phyloP scores from a whole-genome alignment of 345 rosid species.

The Microthlaspi erraticum region DNA sequence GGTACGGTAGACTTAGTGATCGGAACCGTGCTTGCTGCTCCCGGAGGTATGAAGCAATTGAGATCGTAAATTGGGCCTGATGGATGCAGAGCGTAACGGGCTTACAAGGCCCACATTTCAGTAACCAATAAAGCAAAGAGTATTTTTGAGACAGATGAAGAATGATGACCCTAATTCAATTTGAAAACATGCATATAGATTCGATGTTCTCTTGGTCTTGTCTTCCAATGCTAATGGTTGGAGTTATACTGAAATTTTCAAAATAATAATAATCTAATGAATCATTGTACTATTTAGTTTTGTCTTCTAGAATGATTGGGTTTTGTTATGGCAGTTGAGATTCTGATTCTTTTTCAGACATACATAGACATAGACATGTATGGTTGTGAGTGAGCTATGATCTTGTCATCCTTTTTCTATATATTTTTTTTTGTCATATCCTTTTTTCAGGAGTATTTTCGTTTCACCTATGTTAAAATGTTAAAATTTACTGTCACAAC shows the following conservation, averaged over 20 bases:
- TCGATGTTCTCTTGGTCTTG: conserved; percentile 19
- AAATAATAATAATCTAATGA: neutral
- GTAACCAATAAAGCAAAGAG: neutral
- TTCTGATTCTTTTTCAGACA: conserved; percentile 34
- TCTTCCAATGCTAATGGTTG: conserved; percentile 23
- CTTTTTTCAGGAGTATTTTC: neutral
- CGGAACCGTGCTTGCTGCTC: conserved; percentile 12
- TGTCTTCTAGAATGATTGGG: conserved; percentile 37
- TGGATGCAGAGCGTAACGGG: neutral
- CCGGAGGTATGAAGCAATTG: neutral
- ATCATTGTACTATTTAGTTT: neutral
- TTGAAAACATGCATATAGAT: conserved; percentile 17
- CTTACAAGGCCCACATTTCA: conserved; percentile 14
- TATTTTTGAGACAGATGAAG: conserved; percentile 1
- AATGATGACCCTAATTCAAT: neutral
- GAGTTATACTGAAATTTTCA: neutral
- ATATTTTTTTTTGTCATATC: no score
- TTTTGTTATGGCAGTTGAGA: conserved; percentile 28
- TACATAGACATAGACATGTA: conserved; percentile 19
- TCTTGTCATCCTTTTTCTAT: conserved; percentile 16
- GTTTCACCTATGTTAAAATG: neutral
- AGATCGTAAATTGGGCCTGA: neutral
- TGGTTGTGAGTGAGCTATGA: conserved; percentile 25
- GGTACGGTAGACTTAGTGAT: conserved; percentile 40
- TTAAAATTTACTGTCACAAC: no score